phyloP scores from a whole-genome alignment of 441 rosid genomes.

The Omphalea diandra region DNA sequence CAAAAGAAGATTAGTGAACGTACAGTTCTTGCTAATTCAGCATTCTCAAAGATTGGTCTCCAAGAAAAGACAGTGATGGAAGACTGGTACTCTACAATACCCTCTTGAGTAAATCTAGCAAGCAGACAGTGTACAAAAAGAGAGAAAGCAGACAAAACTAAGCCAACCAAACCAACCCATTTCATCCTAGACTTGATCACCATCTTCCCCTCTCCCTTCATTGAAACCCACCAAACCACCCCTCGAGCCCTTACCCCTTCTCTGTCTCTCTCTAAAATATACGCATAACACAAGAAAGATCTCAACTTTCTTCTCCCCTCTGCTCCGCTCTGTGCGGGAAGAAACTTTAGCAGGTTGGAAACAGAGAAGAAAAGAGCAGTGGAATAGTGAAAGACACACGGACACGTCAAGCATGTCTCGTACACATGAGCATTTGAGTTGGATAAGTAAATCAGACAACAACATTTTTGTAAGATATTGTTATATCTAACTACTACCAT shows the following conservation, averaged over 20 bases:
- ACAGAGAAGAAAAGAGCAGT: conserved; percentile 9
- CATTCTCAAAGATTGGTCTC: conserved; percentile 84
- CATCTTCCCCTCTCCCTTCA: conserved; percentile 83
- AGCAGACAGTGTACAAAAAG: conserved; percentile 79
- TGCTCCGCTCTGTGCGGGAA: neutral
- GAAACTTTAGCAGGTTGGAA: neutral
- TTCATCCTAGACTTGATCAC: conserved; percentile 76
- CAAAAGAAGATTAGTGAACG: conserved; percentile 6
- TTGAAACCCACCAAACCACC: conserved; percentile 9
- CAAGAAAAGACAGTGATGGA: conserved; percentile 92
- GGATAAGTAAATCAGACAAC: conserved; percentile 29
- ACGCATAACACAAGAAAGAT: neutral
- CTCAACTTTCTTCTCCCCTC: neutral
- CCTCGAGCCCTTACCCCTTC: neutral
- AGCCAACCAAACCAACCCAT: conserved; percentile 87
- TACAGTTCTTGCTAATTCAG: conserved; percentile 47
- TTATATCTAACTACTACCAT: conserved; percentile 19
- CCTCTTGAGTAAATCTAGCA: conserved; percentile 74
- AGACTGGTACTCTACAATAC: conserved; percentile 64
- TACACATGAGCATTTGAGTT: conserved; percentile 4
- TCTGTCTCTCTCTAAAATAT: conserved; percentile 4
- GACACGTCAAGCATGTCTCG: conserved; percentile 20
- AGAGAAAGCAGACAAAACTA: conserved; percentile 70
- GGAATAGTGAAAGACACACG: conserved; percentile 14
- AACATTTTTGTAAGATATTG: neutral